These are phyloP conservation scores for Lantana camara DNA, from an alignment of 257 asterid species.

Conservation along the genomic window DNA sequence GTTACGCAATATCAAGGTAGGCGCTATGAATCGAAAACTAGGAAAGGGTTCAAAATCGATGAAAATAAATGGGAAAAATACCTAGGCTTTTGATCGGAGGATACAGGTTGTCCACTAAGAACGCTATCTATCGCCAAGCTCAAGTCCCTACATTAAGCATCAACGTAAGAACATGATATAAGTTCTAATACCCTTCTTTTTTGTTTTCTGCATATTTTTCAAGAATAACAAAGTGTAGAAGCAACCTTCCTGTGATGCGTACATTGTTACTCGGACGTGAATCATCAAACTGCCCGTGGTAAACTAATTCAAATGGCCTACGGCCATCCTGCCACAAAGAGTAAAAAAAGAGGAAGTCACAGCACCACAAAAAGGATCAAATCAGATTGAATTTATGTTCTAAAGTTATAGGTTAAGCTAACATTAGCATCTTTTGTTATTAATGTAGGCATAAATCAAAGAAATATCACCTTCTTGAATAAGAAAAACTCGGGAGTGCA, in stretches of 20 bases:
- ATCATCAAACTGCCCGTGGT: slow-evolving; percentile 94
- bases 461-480: slow-evolving; percentile 69
- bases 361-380: slow-evolving; percentile 5
- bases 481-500: slow-evolving; percentile 96
- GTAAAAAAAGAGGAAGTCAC: background rate
- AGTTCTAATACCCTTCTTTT: background rate
- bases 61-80: slow-evolving; percentile 26
- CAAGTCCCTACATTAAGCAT: slow-evolving; percentile 59
- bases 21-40: slow-evolving; percentile 7
- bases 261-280: slow-evolving; percentile 71
- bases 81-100: slow-evolving; percentile 80
- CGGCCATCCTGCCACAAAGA: slow-evolving; percentile 71
- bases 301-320: slow-evolving; percentile 92
- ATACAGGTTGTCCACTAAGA: slow-evolving; percentile 74
- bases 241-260: slow-evolving; percentile 83
- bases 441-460: background rate
- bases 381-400: slow-evolving; percentile 3
- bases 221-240: slow-evolving; percentile 11
- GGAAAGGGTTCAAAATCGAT: background rate
- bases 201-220: background rate
- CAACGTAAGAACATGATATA: background rate
- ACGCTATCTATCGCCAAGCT: slow-evolving; percentile 83
- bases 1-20: background rate
- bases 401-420: background rate
- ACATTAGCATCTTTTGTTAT: slow-evolving; percentile 5